These are phyloP conservation scores for Coemansia sp. DNA, from an alignment of 192 early-diverging fungal genomes.

Conservation along the genomic window DNA sequence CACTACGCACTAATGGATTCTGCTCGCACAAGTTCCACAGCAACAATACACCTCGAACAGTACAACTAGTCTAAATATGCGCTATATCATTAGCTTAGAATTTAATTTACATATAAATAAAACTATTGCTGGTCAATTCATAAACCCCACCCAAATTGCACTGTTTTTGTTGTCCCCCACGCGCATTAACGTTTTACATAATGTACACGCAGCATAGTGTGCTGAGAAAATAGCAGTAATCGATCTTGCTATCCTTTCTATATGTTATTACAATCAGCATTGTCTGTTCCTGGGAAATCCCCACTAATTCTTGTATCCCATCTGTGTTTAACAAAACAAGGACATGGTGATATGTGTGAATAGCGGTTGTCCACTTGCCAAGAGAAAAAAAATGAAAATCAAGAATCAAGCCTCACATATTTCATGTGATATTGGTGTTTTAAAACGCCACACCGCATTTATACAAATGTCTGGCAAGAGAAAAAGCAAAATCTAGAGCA, in stretches of 20 bases:
- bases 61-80: conserved; percentile 3
- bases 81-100: no score
- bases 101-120: no score
- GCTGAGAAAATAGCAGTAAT: background rate
- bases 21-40: conserved; percentile 20
- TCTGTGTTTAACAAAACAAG: background rate
- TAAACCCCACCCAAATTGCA: background rate
- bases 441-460: background rate
- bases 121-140: no score
- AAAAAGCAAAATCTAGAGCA: background rate
- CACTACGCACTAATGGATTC: conserved; percentile 1
- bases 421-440: background rate
- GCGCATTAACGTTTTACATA: no score
- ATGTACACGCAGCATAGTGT: background rate
- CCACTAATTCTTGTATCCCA: background rate
- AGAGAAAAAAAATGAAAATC: background rate
- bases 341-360: background rate
- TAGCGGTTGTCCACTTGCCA: no score
- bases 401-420: background rate
- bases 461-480: background rate
- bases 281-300: background rate
- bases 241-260: background rate
- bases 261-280: background rate
- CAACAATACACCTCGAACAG: conserved; percentile 35
- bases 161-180: background rate